Conservation (phyloP, 202 grass and related monocot genomes). For the Hordeum pubiflorum region DNA sequence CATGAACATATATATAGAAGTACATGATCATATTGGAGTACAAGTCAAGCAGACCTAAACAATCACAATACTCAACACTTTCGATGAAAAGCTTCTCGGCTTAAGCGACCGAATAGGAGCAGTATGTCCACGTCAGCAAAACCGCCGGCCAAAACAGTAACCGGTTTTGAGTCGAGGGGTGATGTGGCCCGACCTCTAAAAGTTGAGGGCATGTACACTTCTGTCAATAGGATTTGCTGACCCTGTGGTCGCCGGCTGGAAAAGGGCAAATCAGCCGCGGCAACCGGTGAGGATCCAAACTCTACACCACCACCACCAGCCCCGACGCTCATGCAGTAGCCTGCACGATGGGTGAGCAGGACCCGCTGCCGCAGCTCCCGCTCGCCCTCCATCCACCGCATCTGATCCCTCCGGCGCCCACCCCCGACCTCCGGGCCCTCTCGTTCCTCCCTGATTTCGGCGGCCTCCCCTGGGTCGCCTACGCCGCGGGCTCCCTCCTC, state of each 20-base stretch:
- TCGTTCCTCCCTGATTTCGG: slow-evolving; percentile 73
- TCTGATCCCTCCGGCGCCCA: slow-evolving; percentile 70
- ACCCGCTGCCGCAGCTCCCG: slow-evolving; percentile 34
- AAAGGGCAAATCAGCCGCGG: slow-evolving; percentile 12
- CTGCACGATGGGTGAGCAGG: slow-evolving; percentile 28
- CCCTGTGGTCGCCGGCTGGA: neutral
- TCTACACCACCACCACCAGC: neutral
- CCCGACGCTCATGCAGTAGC: slow-evolving; percentile 15
- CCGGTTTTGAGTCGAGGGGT: too few species aligned
- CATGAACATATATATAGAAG: too few species aligned
- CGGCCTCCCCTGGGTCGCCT: slow-evolving; percentile 67
- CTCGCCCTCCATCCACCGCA: slow-evolving; percentile 46
- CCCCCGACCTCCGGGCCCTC: slow-evolving; percentile 43
- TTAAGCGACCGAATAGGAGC: too few species aligned
- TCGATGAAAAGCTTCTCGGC: too few species aligned
- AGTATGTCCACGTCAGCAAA: too few species aligned
- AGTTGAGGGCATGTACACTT: too few species aligned
- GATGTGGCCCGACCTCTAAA: too few species aligned
- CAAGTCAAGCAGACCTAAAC: too few species aligned
- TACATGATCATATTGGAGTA: too few species aligned
- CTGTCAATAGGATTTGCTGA: neutral
- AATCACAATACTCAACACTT: too few species aligned
- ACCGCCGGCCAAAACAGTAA: too few species aligned
- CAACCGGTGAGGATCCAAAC: slow-evolving; percentile 22
- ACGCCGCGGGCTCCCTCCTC: slow-evolving; percentile 62